Base-by-base conservation (phyloP, 805 yeast species). In the Crinitomyces ghanaensis region DNA sequence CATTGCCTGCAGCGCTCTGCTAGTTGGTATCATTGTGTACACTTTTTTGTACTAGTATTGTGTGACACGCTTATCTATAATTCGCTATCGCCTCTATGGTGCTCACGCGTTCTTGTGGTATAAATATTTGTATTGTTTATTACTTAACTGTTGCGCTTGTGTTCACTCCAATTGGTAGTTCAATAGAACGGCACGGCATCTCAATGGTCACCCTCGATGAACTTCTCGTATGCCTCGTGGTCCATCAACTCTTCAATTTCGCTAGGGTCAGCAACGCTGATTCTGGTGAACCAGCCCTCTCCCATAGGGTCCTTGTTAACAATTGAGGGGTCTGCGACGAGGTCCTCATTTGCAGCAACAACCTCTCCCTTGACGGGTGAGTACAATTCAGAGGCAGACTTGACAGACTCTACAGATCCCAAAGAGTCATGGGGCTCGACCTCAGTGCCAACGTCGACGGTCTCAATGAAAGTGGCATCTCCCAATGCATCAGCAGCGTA, bases 401-500 rank as follows among this genome's bases (percentile, higher is more conserved):
- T 91, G 50, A 91, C 98, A 27, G 85, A 72, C 61, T 91, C 98
- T 26, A 91, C 93, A 20, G 94, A 80, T 5, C 96, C 96, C 53
- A 91, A 65, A 9, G 88, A 65, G 42, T 84, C 96, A 32, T 93
- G 93, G 31, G 68, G 66, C 37, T 65, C 74, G 36, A 77, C 65
- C 19, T 52, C 62, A 26, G 66, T 69, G 26, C 77, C 81, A 25
- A 69, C 70, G 45, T 77, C 86, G 30, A 94, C 93, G 46, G 88
- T 67, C 60, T 91, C 98, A 39, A 86, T 78, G 55, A 68, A 91
- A 3, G 97, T 93, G 36, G 93, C 93, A 60, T 91, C 98, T 28
- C 98, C 98, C 40, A 91, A 71, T 5, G 97, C 93, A 51, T 85
- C 95, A 15, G 95, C 78, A 13, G 98, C 98, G 54, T 91, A 86